Percentiles rank a stretch among this genome's conserved stretches.
phyloP scores from a whole-genome alignment of 2,329 filamentous ascomycete species.

The Colletotrichum tanaceti region DNA sequence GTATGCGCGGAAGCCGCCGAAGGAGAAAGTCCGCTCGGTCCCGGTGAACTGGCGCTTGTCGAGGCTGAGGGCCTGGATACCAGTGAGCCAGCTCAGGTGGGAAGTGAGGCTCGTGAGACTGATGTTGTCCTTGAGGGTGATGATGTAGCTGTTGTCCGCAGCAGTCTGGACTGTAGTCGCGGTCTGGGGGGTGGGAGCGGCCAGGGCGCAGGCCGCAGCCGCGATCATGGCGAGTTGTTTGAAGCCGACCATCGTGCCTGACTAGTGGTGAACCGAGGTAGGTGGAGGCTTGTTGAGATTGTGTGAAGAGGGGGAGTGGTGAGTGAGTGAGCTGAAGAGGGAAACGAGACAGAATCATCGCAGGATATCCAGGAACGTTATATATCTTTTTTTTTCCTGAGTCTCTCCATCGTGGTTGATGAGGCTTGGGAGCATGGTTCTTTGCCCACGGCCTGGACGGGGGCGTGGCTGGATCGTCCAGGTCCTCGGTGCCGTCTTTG shows the following conservation, averaged over 20 bases:
- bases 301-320: slow-evolving; percentile 18
- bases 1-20: slow-evolving; percentile 55
- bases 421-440: not conserved
- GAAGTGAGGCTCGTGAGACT: slow-evolving; percentile 43
- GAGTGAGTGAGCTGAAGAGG: slow-evolving; percentile 16
- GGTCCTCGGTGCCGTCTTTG: slow-evolving; percentile 5
- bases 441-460: not conserved
- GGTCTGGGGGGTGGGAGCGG: slow-evolving; percentile 27
- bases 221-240: slow-evolving; percentile 39
- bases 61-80: slow-evolving; percentile 49
- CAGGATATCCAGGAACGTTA: slow-evolving; percentile 3
- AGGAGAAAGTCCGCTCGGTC: slow-evolving; percentile 41
- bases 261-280: slow-evolving; percentile 8
- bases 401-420: not conserved
- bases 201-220: slow-evolving; percentile 37
- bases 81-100: slow-evolving; percentile 47
- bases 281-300: slow-evolving; percentile 28
- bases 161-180: slow-evolving; percentile 43
- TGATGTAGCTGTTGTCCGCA: slow-evolving; percentile 55
- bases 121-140: slow-evolving; percentile 56
- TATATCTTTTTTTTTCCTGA: slow-evolving; percentile 15
- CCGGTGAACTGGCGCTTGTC: slow-evolving; percentile 46
- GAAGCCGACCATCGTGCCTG: slow-evolving; percentile 40
- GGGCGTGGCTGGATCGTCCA: slow-evolving; percentile 5
- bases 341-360: not conserved